A percentile compares a stretch with the other conserved stretches of the same genome.
phyloP scores from a whole-genome alignment of 768 basidiomycete genomes.

The Agrocybe praecox region DNA sequence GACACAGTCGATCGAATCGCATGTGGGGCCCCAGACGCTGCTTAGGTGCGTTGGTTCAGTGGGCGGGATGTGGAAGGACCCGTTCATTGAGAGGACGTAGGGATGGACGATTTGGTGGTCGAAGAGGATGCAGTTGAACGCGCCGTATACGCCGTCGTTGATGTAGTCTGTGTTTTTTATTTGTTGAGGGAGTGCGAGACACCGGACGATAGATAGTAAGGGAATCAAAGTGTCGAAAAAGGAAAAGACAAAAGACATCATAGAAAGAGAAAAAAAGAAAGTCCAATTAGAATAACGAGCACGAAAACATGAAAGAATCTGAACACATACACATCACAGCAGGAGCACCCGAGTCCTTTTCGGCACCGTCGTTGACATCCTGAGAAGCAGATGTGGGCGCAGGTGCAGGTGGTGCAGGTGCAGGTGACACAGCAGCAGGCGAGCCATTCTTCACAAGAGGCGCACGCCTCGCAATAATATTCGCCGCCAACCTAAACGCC shows the following conservation, averaged over 20 bases:
- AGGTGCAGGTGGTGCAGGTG: not conserved
- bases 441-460: conserved; percentile 34
- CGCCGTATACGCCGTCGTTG: conserved; percentile 98
- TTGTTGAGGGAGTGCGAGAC: too few species aligned
- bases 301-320: conserved; percentile 29
- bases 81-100: conserved; percentile 65
- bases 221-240: not conserved
- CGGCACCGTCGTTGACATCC: conserved; percentile 9
- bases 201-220: conserved; percentile 12
- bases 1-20: conserved; percentile 97
- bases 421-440: too few species aligned
- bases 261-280: not conserved
- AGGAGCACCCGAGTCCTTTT: conserved; percentile 35
- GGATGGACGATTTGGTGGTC: conserved; percentile 87
- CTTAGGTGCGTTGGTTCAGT: conserved; percentile 46
- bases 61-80: conserved; percentile 32
- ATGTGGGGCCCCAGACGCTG: conserved; percentile 98
- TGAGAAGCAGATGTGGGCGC: conserved; percentile 5
- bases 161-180: conserved; percentile 99
- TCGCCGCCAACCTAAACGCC: conserved; percentile 90
- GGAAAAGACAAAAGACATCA: not conserved
- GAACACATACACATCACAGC: conserved; percentile 83
- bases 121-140: conserved; percentile 96
- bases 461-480: conserved; percentile 89
- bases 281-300: conserved; percentile 57